Base-by-base conservation (phyloP, 371 early-diverging fungal genomes). In the Apophysomyces trapeziformis region DNA sequence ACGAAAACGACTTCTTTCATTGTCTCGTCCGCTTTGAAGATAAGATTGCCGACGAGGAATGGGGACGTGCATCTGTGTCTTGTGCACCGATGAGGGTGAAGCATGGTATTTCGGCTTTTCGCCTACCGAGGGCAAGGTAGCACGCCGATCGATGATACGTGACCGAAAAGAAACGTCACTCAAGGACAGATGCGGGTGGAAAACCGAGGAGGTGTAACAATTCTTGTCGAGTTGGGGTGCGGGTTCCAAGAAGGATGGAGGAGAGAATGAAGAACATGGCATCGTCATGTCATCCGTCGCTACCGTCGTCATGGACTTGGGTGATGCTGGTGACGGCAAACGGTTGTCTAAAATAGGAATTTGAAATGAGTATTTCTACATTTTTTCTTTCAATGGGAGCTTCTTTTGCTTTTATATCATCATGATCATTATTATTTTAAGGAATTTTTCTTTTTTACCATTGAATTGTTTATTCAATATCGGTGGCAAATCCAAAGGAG, bases 201-300 rank as follows among this genome's bases (percentile, higher is more conserved):
- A 68, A 38, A 47, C 47, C 18, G 58, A 65, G 18, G 37, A 57
- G 6, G 71, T 46, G 37, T 60, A 57, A 64, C 68, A 65, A 39
- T 50, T 26, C 2, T 26, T 66, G 59, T 64, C 61, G 38, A 69
- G 63, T 56, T 74, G 74, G 1, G 71, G 71, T 8, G 64, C 57
- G 36, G 75, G 75, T 60, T 74, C 75, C 66, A 74, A 57, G 45
- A 68, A 74, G 13, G 72, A 63, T 38, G 70, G 70, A 35, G 64
- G 50, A 4, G 68, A 38, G n/a, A 46, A 32, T 38, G 65, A 9
- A 14, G 58, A 64, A 13, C 62, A 32, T 18, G 46, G 44, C 32
- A 36, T 35, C 14, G 26, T 57, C 14, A 46, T 37, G 58, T 32
- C 43, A 50, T 46, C 36, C 58, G 45, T 45, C 63, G 43, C 47